Base-by-base conservation (phyloP, 805 yeast species). In the Candida nanaspora region DNA sequence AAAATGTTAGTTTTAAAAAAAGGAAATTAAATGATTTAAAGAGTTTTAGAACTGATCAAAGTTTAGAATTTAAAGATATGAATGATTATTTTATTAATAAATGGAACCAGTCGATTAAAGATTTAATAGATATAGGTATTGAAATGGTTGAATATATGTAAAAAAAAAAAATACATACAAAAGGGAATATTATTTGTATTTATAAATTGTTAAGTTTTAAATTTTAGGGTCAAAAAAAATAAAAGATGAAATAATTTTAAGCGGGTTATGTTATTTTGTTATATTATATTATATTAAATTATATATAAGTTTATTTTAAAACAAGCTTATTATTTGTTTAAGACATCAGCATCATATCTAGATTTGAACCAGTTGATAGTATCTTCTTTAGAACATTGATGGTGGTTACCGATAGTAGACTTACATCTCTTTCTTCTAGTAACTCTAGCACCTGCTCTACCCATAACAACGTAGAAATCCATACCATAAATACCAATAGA, bases 401-500 rank as follows among this genome's bases (percentile, higher is more conserved):
- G 98, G 65, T 77, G 63, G 82, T 84, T 81, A 76, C 98, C 98
- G 61, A 93, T 77, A 61, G 72, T 75, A 63, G 87, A 76, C 68
- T 80, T 77, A 68, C 85, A 76, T 79, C 95, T 86, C 95, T 93
- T 93, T 84, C 93, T 85, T 82, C 98, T 91, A 66, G 98, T 80
- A 62, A 93, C 86, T 79, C 98, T 86, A 80, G 80, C 83, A 78
- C 98, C 98, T 69, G 96, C 93, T 79, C 98, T 91, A 72, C 96
- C 97, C 78, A 93, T 77, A 68, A 91, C 96, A 68, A 93, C 88
- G 89, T 89, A 93, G 87, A 93, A 93, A 77, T 93, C 98, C 94
- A 85, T 93, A 83, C 98, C 98, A 93, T 91, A 93, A 71, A 93
- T 93, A 72, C 98, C 98, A 66, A 93, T 93, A 68, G 86, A 80